Base-by-base conservation (phyloP, 129 eudicot species). In the Heracleum sosnowskyi region DNA sequence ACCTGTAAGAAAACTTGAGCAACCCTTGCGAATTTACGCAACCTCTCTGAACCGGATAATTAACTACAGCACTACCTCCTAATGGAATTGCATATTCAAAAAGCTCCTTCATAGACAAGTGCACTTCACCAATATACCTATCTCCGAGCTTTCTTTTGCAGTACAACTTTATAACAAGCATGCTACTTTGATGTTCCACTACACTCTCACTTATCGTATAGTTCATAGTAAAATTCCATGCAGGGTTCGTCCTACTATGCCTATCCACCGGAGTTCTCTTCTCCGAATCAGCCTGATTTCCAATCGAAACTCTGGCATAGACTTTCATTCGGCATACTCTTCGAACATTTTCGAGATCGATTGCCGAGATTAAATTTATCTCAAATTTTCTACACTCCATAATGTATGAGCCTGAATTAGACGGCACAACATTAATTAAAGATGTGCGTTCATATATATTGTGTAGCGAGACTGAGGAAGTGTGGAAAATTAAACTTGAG, bases 111-210 rank as follows among this genome's bases (percentile, higher is more conserved):
- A 90, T 55, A 2, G 89, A 73, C 22, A 79, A 72, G 66, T 88
- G 83, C 33, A 90, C 88, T 78, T 90, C 90, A 4, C 96, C 96
- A 15, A 88, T 76, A 74, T 88, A 90, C 44, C 90, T 39, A 62
- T 90, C 96, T 31, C 96, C 92, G 10, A 90, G 89, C 75, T 84
- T 90, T 62, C 96, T 84, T 75, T 88, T 86, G 62, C 92, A 90
- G 62, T 90, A 90, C 45, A 88, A 81, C 16, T 90, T 88, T 29
- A 90, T 83, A 53, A 86, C 92, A 5, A 90, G 85, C 87, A 83
- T 82, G 7, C 87, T 55, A 39, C 91, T 80, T 40, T 75, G 75
- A 35, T 86, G 80, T 44, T 88, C 82, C 31, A 88, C 41, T 86
- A 76, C 79, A 42, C 86, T 69, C 81, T 90, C 96, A 29, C 76